Evolutionary conservation across 768 basidiomycete genomes (phyloP), one percentile per base, ranked within the genome.

Genomic region (Suillus lakei): DNA sequence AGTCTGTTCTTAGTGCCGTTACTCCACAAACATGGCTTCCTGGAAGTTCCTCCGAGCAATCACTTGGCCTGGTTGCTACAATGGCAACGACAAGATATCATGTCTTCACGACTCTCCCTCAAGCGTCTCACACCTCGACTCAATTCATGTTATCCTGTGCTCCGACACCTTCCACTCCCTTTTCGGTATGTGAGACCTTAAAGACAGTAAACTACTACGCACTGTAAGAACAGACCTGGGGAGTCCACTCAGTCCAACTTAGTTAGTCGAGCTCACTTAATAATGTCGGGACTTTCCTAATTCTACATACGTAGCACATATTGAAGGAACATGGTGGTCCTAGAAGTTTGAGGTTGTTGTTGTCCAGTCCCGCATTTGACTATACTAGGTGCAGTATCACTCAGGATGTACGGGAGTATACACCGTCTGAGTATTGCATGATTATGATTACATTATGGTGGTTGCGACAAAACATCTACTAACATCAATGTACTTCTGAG

Each of bases 401-500:
- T 9, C 23, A 28, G 16, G 56, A 58, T 58, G 16, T 28, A 10
- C 38, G 16, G 23, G 36, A 18, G 23, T 16, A 36, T 9, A 18
- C 18, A 8, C 5, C 9, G 9, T 30, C 28, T 30, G 16, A 58
- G 36, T 39, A 39, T 53, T 18, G 51, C 38, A 58, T 6, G 16
- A 18, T 50, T 58, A 21, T 12, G 26, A 59, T 18, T 59, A 28
- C 38, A 59, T 59, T 41, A 18, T 59, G 26, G 18, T 41, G 28
- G 28, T 59, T 10, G 55, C 23, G 16, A 26, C 16, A n/a, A 30
- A 12, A 26, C 43, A 21, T 28, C 8, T 60, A 44, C 60, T 41
- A 15, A 44, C 3, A 26, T 67, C 30, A 54, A 54, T 71, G 70
- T 39, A 67, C 70, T 67, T 88, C 86, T 63, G 86, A 71, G 62